Percentiles rank a stretch among this genome's conserved stretches.
Evolutionary conservation across 306 rosid genomes (phyloP).

Genomic region (Benincasa hispida): DNA sequence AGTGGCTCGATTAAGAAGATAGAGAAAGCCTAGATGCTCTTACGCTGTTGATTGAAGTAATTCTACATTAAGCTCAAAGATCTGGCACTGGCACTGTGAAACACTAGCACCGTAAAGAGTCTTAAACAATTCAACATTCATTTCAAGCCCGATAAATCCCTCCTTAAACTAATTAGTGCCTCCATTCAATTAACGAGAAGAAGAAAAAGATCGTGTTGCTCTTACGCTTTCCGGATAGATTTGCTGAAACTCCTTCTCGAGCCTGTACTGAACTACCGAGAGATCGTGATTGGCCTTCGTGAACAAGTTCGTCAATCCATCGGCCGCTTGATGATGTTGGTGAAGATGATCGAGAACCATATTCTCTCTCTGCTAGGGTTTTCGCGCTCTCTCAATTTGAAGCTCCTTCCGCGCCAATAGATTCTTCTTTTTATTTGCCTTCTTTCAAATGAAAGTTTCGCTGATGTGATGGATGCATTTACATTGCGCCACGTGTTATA

Average conservation of each 20-base stretch:
- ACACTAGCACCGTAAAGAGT: neutral
- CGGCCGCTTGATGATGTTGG: conserved; percentile 57
- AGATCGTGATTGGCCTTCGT: conserved; percentile 78
- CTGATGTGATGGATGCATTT: neutral
- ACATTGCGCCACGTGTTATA: neutral
- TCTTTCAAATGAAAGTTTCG: neutral
- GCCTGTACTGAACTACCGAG: conserved; percentile 35
- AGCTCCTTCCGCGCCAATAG: neutral
- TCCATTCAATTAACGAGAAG: neutral
- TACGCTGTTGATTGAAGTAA: neutral
- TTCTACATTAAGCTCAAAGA: neutral
- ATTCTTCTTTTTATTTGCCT: neutral
- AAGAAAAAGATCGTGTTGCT: neutral
- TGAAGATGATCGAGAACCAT: conserved; percentile 28
- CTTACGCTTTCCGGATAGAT: conserved; percentile 64
- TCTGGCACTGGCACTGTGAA: neutral
- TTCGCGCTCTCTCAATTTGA: conserved; percentile 7
- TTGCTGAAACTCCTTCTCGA: conserved; percentile 71
- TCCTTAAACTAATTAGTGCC: neutral
- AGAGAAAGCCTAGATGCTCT: neutral
- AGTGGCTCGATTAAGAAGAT: neutral
- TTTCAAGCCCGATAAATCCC: neutral
- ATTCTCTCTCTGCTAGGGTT: conserved; percentile 6
- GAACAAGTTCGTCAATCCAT: conserved; percentile 52
- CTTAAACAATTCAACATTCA: neutral